Conservation (phyloP, 1,284 basidiomycete genomes). For the Cryptococcus deneoformans region DNA sequence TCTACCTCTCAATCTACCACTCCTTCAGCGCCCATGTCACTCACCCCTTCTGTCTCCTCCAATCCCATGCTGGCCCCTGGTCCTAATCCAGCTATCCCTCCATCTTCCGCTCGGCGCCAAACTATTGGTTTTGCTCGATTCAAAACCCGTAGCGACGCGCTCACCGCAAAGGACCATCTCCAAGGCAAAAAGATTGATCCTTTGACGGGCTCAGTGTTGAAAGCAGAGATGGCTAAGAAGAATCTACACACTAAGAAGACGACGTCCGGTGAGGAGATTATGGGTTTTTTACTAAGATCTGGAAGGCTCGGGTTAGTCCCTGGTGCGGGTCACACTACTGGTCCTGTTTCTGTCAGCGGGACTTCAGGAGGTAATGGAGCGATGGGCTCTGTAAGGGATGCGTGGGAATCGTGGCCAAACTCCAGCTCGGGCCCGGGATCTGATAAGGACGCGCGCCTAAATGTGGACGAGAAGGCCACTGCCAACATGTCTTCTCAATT, state of each 20-base stretch:
- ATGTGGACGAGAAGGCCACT: neutral
- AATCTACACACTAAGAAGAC: constrained; percentile 93
- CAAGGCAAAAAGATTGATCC: constrained; percentile 90
- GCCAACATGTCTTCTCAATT: neutral
- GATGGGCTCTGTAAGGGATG: constrained; percentile 17
- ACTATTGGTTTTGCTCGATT: constrained; percentile 99
- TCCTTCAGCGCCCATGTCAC: constrained; percentile 48
- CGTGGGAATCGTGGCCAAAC: constrained; percentile 35
- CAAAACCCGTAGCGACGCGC: constrained; percentile 77
- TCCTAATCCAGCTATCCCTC: constrained; percentile 21
- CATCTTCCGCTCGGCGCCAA: constrained; percentile 58
- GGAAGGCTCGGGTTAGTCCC: constrained; percentile 31
- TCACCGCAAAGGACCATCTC: constrained; percentile 82
- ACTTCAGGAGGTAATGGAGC: constrained; percentile 11
- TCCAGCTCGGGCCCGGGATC: neutral
- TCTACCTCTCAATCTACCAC: constrained; percentile 42
- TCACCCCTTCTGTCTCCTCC: constrained; percentile 53
- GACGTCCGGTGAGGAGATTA: constrained; percentile 53
- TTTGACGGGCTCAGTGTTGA: constrained; percentile 90
- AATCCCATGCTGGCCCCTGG: constrained; percentile 29
- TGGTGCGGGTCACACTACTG: neutral
- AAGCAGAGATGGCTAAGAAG: constrained; percentile 99
- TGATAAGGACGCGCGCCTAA: constrained; percentile 6
- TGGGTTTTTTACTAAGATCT: constrained; percentile 36
- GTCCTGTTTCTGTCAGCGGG: neutral